Evolutionary conservation across 306 rosid species (phyloP), one percentile per base, ranked within the genome.

Genomic region (Inga laurina): DNA sequence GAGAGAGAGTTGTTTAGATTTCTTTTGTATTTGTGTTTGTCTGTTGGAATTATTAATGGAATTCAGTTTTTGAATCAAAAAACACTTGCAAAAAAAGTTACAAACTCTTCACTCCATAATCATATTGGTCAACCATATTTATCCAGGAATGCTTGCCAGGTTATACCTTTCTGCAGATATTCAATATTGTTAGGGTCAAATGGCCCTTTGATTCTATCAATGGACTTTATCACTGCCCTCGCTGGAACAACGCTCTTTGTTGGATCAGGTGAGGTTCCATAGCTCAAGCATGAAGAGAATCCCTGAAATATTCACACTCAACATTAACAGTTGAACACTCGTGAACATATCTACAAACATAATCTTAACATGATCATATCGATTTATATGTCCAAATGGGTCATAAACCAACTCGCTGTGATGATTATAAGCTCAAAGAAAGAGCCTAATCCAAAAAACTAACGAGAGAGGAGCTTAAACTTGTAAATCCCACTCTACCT

Each of bases 161-260:
- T 75, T 32, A 95, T 78, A 70, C 78, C 89, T 77, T 88, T 88
- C 48, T 92, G 84, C 79, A 95, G 59, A 85, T 93, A 93, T 78
- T 88, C 85, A 27, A 90, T 88, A 66, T 93, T 91, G 10, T 95
- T 81, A 54, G 98, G 98, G 88, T 95, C 90, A 81, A 95, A 93
- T 35, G 98, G 98, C 16, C 98, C 98, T 86, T 80, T 90, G 72
- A 93, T 85, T 88, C 88, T 91, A 85, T 95, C 97, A 44, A 95
- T 86, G 56, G 88, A 82, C 74, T 74, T 85, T 27, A 95, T 90
- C 85, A 84, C 88, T 72, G 97, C 97, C 75, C 97, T 90, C 0
- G 86, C 91, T 12, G 97, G 97, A 83, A 93, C 84, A 66, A 95
- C 80, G 82, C 97, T 90, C 80, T 75, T 92, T 52, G 97, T 88